Base-by-base conservation (phyloP, 2,329 filamentous ascomycete genomes). In the Fusarium phyllophilum region DNA sequence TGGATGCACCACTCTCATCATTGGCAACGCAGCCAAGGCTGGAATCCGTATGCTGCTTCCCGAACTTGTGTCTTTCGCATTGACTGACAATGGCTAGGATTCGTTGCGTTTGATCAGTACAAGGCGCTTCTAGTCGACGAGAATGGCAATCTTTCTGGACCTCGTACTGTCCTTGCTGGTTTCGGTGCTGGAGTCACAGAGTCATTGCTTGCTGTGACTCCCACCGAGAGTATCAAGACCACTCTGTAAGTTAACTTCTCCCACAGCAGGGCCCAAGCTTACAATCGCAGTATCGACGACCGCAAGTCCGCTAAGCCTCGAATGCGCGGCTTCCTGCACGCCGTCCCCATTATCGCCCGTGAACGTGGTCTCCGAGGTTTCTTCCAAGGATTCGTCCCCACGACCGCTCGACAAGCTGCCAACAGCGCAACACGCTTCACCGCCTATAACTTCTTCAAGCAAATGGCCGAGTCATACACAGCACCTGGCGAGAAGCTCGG, bases 141-240 rank as follows among this genome's bases (percentile, higher is more conserved):
- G 55, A 88, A 96, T 74, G 96, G 96, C 76, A 95, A 96, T 75
- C 93, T 98, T 46, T 95, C 93, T 8, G 96, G 96, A 0, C 95
- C 96, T 20, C 89, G 92, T 74, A 98, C 96, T 4, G 96, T 98
- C 3, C 89, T 98, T 66, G 95, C 95, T 45, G 96, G 96, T 7
- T 97, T 99, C 80, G 94, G 96, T 67, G 96, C 96, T 14, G 96
- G 96, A 64, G 93, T 97, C 58, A 98, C 96, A 6, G 96, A 99
- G 85, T 97, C 94, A 8, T 85, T 98, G 58, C 85, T 99, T 7
- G 96, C 96, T 17, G 96, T 99, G 39, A 99, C 96, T 39, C 96
- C 96, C 0, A 98, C 97, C 67, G 96, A 99, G 85, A 97, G 94
- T 79, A 98, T 99, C 84, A 99, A 99, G 87, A 99, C 96, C 57